Percentiles rank a stretch among this genome's conserved stretches.
phyloP scores from a whole-genome alignment of 1,284 basidiomycete species.

The Vanrija humicola region DNA sequence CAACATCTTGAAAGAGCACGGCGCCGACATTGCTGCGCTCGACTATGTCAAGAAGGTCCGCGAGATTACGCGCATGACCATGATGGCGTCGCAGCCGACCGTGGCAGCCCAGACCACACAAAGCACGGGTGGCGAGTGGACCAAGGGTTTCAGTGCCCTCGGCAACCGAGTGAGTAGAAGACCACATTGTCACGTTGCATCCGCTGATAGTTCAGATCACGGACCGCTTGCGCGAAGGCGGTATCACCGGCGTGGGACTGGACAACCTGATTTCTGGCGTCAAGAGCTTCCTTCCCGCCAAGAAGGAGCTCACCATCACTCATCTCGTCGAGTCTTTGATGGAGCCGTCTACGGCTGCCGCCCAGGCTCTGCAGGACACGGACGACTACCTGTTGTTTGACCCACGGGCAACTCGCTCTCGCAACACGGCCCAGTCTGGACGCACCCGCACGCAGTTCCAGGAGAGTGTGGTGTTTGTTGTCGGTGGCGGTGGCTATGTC shows the following conservation, averaged over 20 bases:
- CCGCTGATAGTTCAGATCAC: slow-evolving; percentile 56
- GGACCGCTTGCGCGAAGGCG: slow-evolving; percentile 88
- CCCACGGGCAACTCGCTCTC: slow-evolving; percentile 65
- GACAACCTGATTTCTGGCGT: slow-evolving; percentile 97
- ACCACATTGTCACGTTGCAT: too few species aligned
- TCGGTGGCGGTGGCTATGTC: slow-evolving; percentile 95
- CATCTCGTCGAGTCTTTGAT: slow-evolving; percentile 91
- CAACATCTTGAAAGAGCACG: slow-evolving; percentile 73
- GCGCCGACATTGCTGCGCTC: slow-evolving; percentile 77
- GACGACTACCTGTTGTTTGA: slow-evolving; percentile 96
- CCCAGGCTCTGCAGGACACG: slow-evolving; percentile 89
- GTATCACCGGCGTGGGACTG: slow-evolving; percentile 59
- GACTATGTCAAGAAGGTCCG: slow-evolving; percentile 89
- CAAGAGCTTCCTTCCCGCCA: slow-evolving; percentile 94
- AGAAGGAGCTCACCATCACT: slow-evolving; percentile 89
- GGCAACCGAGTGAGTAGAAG: slow-evolving; percentile 70
- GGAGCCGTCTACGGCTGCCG: slow-evolving; percentile 88
- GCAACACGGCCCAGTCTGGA: slow-evolving; percentile 53
- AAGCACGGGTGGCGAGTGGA: slow-evolving; percentile 55
- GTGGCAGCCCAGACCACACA: slow-evolving; percentile 46
- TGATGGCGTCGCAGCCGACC: slow-evolving; percentile 73
- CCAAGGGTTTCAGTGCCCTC: slow-evolving; percentile 83
- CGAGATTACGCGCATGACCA: slow-evolving; percentile 87
- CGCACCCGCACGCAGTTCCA: slow-evolving; percentile 59
- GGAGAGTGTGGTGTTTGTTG: slow-evolving; percentile 89